Evolutionary conservation across 2,329 filamentous ascomycete species (phyloP), one percentile per base, ranked within the genome.

Genomic region (Hirsutella rhossiliensis): DNA sequence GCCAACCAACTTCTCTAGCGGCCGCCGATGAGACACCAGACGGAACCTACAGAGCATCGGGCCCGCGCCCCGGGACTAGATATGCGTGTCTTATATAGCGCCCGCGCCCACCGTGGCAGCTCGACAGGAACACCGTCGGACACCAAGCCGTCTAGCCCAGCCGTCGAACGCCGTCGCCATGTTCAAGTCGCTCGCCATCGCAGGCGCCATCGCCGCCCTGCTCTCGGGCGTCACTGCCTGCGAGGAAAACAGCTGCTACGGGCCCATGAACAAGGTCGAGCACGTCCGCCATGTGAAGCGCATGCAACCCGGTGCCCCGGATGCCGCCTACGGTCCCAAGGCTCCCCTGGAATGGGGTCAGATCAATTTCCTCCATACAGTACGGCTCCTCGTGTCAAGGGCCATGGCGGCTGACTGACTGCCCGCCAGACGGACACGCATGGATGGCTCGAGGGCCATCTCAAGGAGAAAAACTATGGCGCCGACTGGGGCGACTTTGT

Each of bases 401-500:
- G 11, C 36, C 11, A 23, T 20, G 15, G 23, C 7, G n/a, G 12
- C 15, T 4, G 15, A 19, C 28, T 27, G 13, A 20, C 36, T 27
- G 29, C 19, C 9, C 5, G 12, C 17, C 17, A 65, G 64, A 78
- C 75, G 3, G 76, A 80, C 48, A 78, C 74, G 0, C 75, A 79
- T 54, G 75, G 75, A 18, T 78, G 76, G 76, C 64, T 80, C 17
- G 72, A 75, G 52, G 73, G 75, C 4, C 73, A 79, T 53, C 56
- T 80, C 48, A 78, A 79, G 51, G 74, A 81, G 59, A 64, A 68
- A 51, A 80, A 78, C 53, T 81, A 80, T 48, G 76, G 77, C 36
- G 78, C 76, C 2, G 78, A 82, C 54, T 82, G 77, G 75, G 78
- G 78, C 20, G 78, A 82, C 56, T 80, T 74, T 56, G 75, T 76